A percentile compares a stretch with the other conserved stretches of the same genome.
Conservation (phyloP, 768 basidiomycete genomes). For the Russula brevipes region DNA sequence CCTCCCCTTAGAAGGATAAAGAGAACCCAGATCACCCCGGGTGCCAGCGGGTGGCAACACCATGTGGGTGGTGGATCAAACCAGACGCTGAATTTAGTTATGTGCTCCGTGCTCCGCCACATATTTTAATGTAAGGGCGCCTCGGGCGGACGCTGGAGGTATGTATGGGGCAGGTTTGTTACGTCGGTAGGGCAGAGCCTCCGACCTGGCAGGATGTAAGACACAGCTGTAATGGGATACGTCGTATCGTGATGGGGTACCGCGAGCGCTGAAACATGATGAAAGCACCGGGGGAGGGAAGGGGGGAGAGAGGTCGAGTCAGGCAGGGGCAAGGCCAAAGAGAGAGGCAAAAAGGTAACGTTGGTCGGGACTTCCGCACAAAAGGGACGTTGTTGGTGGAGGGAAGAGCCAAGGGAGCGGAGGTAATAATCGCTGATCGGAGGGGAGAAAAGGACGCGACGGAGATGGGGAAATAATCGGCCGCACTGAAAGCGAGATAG, state of each 20-base stretch:
- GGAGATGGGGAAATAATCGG: constrained; percentile 19
- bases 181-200: constrained; percentile 7
- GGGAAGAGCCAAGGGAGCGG: constrained; percentile 4
- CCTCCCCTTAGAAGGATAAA: too few species aligned
- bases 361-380: constrained; percentile 1
- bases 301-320: too few species aligned
- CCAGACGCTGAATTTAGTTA: not conserved
- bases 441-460: not conserved
- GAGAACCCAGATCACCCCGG: too few species aligned
- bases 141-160: not conserved
- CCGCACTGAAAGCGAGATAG: constrained; percentile 22
- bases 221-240: not conserved
- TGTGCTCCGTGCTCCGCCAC: too few species aligned
- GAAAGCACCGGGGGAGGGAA: not conserved
- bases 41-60: too few species aligned
- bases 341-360: not conserved
- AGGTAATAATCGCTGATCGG: constrained; percentile 22
- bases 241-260: constrained; percentile 11
- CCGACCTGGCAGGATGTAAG: constrained; percentile 7
- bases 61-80: not conserved
- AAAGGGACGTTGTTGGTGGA: not conserved
- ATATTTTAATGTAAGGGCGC: not conserved
- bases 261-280: constrained; percentile 6
- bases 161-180: constrained; percentile 3
- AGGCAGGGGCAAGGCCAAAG: not conserved